phyloP scores from a whole-genome alignment of 169 alveolate genomes.

The Cryptosporidium parvum region DNA sequence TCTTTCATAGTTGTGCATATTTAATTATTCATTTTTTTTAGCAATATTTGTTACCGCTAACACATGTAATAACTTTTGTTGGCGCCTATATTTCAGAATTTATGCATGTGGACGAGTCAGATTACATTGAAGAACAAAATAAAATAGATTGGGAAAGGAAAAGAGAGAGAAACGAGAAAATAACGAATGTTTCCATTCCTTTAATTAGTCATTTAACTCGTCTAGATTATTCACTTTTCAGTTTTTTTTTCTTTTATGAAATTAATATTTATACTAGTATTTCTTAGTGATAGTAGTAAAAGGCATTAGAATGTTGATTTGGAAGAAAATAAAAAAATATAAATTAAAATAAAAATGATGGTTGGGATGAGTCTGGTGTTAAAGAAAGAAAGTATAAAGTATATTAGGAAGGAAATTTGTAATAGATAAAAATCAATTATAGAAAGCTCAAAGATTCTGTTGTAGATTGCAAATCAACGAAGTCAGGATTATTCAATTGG shows the following conservation, averaged over 20 bases:
- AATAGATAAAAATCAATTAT: not conserved
- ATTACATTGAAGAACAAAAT: too few relatives aligned
- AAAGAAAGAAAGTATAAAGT: not conserved
- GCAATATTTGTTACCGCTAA: not conserved
- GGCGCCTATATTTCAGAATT: not conserved
- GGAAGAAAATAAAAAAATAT: not conserved
- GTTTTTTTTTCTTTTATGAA: too few relatives aligned
- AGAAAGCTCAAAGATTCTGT: slow-evolving; percentile 52
- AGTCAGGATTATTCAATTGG: not conserved
- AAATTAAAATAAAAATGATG: not conserved
- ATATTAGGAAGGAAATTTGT: not conserved
- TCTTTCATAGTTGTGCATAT: not conserved
- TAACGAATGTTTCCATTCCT: not conserved
- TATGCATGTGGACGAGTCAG: not conserved
- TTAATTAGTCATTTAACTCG: too few relatives aligned
- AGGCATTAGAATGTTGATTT: not conserved
- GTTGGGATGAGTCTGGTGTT: not conserved
- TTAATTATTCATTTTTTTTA: too few relatives aligned
- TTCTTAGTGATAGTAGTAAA: not conserved
- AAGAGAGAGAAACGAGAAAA: too few relatives aligned
- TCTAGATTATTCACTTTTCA: too few relatives aligned
- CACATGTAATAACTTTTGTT: too few relatives aligned
- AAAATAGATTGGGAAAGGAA: too few relatives aligned
- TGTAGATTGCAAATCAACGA: slow-evolving; percentile 40
- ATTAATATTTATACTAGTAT: too few relatives aligned